Base-by-base conservation (phyloP, 2,329 filamentous ascomycete species). In the Ophiocordyceps australis region DNA sequence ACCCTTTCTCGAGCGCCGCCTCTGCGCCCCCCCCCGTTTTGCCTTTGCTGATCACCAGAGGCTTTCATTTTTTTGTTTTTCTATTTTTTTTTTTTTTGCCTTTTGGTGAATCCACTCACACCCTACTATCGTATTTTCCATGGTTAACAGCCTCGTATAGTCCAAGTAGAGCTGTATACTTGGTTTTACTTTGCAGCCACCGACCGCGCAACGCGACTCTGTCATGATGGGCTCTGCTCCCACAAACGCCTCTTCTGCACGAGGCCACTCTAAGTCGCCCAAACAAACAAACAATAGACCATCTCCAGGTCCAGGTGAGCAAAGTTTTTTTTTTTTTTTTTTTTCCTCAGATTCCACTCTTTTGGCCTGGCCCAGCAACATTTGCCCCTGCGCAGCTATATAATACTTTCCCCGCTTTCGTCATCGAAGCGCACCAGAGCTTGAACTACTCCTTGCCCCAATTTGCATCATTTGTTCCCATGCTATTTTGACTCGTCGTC, bases 181-280 rank as follows among this genome's bases (percentile, higher is more conserved):
- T n/a, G n/a, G n/a, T n/a, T n/a, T n/a, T n/a, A n/a, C n/a, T n/a
- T n/a, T n/a, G n/a, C n/a, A n/a, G n/a, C 7, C 17, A 19, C 17
- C 7, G 7, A 10, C 17, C 17, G 7, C 10, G 7, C 7, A 19
- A 19, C 17, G 17, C 17, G 7, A 19, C 52, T 50, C 60, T 49
- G 49, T 54, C 54, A 55, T 54, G 49, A 60, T 61, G 57, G 57
- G 49, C 42, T 52, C 52, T 48, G 50, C 57, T 37, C 43, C 53
- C 38, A 43, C 43, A 36, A 44, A 46, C 44, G 39, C 47, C 35
- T 47, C n/a, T n/a, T n/a, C 49, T 35, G 43, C 42, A 33, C 39
- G 47, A 43, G 53, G 47, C 47, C 48, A 52, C 40, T 55, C 56
- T 35, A 59, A 58, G 47, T 62, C 59, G 38, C 59, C 59, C 36